A percentile compares a stretch with the other conserved stretches of the same genome.
These are phyloP conservation scores for Venustampulla echinocandica DNA, from an alignment of 495 filamentous ascomycete species.

Conservation along the genomic window DNA sequence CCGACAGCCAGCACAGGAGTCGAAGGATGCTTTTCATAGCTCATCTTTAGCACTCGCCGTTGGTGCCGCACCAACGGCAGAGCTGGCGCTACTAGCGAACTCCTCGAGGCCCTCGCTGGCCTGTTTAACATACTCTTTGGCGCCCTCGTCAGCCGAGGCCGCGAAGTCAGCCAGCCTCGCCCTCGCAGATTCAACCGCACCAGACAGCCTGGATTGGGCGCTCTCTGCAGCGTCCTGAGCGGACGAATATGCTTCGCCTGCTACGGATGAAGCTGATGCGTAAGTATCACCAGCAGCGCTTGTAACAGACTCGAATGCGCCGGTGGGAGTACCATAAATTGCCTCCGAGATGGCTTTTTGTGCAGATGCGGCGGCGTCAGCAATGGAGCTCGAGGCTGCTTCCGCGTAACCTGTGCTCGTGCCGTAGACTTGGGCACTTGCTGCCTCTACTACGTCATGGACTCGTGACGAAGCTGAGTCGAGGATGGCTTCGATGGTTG, in stretches of 20 bases:
- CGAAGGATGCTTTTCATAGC: no score
- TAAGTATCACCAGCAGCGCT: conserved; percentile 14
- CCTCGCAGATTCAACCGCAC: conserved; percentile 19
- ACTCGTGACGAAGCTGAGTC: conserved; percentile 46
- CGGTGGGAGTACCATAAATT: conserved; percentile 46
- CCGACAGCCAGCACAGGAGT: no score
- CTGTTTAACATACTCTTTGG: conserved; percentile 10
- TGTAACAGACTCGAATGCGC: conserved; percentile 34
- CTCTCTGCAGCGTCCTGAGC: conserved; percentile 26
- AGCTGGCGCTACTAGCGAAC: conserved; percentile 22
- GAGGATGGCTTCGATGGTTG: conserved; percentile 51
- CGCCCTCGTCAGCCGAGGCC: conserved; percentile 17
- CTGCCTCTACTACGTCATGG: conserved; percentile 51
- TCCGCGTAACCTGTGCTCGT: conserved; percentile 46
- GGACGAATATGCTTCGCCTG: conserved; percentile 35
- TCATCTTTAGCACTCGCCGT: conserved; percentile 14
- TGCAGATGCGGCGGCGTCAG: conserved; percentile 26
- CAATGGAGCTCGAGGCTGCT: conserved; percentile 32
- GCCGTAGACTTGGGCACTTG: conserved; percentile 52
- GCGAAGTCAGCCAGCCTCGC: conserved; percentile 20
- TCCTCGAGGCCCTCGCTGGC: conserved; percentile 24
- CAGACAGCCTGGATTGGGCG: conserved; percentile 18
- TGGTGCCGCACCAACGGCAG: conserved; percentile 13
- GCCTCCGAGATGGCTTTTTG: conserved; percentile 41
- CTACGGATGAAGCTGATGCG: conserved; percentile 35